Conservation (phyloP, 2,329 filamentous ascomycete species). For the Dryadomyces quercus-mongolicae region DNA sequence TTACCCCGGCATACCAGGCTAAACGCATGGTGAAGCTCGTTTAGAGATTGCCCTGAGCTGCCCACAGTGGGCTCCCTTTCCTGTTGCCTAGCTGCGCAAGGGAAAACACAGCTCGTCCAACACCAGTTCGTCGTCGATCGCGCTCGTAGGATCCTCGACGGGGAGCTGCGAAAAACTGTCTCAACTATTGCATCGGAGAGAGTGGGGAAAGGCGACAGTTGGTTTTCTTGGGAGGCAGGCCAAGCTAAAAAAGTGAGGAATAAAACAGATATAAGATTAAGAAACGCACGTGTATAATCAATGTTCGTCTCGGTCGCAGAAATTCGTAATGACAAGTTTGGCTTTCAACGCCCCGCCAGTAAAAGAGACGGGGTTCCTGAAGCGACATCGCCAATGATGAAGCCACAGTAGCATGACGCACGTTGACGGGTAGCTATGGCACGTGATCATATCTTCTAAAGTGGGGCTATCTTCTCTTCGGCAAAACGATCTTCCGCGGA, state of each 20-base stretch:
- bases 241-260: too few species aligned
- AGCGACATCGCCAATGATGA: constrained; percentile 1
- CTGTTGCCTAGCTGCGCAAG: not conserved
- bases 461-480: not conserved
- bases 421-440: not conserved
- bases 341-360: not conserved
- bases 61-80: not conserved
- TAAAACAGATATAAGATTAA: too few species aligned
- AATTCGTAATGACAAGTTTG: not conserved
- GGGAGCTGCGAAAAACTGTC: not conserved
- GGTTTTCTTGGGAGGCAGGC: too few species aligned
- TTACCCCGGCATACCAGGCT: constrained; percentile 49
- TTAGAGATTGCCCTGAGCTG: not conserved
- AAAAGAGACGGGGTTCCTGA: not conserved
- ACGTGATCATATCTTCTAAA: not conserved
- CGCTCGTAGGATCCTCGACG: not conserved
- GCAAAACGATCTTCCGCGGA: not conserved
- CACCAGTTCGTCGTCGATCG: too few species aligned
- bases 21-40: constrained; percentile 37
- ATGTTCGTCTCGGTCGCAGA: not conserved
- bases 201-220: not conserved
- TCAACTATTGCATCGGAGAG: not conserved
- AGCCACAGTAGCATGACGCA: constrained; percentile 3
- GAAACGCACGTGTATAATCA: too few species aligned
- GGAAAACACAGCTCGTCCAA: not conserved